Base-by-base conservation (phyloP, 2,329 filamentous ascomycete species). In the Nigrospora sphaerica region DNA sequence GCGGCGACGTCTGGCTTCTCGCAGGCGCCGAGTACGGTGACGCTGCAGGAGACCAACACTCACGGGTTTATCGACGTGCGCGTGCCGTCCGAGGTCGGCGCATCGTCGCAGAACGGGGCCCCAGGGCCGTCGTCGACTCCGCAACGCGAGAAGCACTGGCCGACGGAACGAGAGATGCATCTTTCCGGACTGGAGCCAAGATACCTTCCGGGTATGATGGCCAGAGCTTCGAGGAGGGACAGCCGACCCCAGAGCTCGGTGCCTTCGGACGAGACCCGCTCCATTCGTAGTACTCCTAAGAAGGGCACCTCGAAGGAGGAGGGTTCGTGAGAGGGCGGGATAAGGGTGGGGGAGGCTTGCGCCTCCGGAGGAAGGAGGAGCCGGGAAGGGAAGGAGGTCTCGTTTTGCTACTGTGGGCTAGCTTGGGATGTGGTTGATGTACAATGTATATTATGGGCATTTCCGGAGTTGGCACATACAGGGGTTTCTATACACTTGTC, bases 131-230 rank as follows among this genome's bases (percentile, higher is more conserved):
- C 34, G 6, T 36, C 34, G 14, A 31, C 47, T 47, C 38, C 53
- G 46, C 54, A 55, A 12, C 54, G 61, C 47, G 69, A 71, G 17
- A 55, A 60, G n/a, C 52, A 61, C 17, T 67, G 66, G 63, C 52
- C 65, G 13, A 56, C 66, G 9, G 66, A 72, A 45, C 57, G 66
- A 40, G 69, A 75, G 49, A 54, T 68, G 46, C 72, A 78, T 53
- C 59, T 80, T 12, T 77, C 72, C 12, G 79, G 75, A 4, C 74
- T 70, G 42, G 85, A 88, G 61, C 86, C 85, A 12, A 77, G 74
- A 51, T 80, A 88, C 51, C 86, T 88, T 53, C 86, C 86, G 0
- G 86, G 86, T 0, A 75, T 90, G 32, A 75, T 89, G 39, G 72
- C 73, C 14, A 66, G 75, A 46, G 72, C 72, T 58, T 67, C 68